Evolutionary conservation across 1,139 yeast species (phyloP), one percentile per base, ranked within the genome.

Genomic region (Saccharomyces hybrid): DNA sequence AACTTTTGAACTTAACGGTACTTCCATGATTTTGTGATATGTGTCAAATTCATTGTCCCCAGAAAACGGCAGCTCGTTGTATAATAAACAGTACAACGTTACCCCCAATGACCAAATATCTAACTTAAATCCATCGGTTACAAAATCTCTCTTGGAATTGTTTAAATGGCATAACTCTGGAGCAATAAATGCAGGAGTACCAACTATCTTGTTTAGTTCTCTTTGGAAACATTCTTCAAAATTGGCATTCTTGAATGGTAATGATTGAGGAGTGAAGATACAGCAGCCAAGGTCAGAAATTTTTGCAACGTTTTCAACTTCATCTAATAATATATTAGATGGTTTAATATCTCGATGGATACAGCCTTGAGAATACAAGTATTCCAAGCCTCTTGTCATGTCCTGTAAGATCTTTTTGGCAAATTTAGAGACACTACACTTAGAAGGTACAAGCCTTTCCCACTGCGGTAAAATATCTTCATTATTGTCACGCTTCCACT

Each of bases 291-390:
- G 91, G 72, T 91, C 99, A 70, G 98, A 90, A 47, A 93, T 75
- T 69, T 91, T 91, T 53, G 90, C 88, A 62, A 83, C 81, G 2
- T 96, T 96, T 7, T 74, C 63, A 2, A 69, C 66, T 1, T 61
- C 57, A 66, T 88, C 93, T 11, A 91, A 70, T 54, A 93, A 71
- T 51, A 93, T 88, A 69, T 93, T 93, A 55, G 91, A 93, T 1
- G 98, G 98, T 68, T 93, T 93, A 61, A 93, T 83, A 67, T 86
- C 99, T 59, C 99, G 78, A 70, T 93, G 99, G 56, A 93, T 87
- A 58, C 91, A 88, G 54, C 84, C 82, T 57, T 86, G 84, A 64
- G 81, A 84, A 69, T 89, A 91, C 55, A 93, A 76, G 69, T 90
- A 93, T 26, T 86, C 80, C 52, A 93, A 73, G 0, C 98, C 99